phyloP scores from a whole-genome alignment of 75 land plant genomes.

The Sequoia sempervirens region DNA sequence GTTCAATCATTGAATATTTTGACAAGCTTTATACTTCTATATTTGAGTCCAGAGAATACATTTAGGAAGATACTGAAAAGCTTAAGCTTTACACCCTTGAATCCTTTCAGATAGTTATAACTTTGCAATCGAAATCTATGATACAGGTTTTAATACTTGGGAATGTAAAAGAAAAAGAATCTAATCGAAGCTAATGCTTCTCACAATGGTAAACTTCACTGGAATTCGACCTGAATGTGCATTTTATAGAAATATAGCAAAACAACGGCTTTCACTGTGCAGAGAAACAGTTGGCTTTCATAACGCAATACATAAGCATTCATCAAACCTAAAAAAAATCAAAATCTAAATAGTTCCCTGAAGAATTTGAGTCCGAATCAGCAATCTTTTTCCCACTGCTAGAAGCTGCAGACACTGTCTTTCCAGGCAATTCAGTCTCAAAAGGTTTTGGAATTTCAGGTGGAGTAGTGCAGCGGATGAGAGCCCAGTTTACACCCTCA shows the following conservation, averaged over 20 bases:
- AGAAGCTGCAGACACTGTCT: slow-evolving; percentile 13
- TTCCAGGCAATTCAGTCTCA: slow-evolving; percentile 40
- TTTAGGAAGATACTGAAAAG: slow-evolving; percentile 8
- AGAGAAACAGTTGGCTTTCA: slow-evolving; percentile 1
- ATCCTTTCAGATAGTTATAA: not conserved
- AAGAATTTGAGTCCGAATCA: slow-evolving; percentile 19
- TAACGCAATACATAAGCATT: not conserved
- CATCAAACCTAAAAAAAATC: slow-evolving; percentile 11
- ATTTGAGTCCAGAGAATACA: slow-evolving; percentile 5
- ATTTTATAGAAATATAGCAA: not conserved
- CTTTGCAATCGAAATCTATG: slow-evolving; percentile 5
- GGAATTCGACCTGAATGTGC: not conserved
- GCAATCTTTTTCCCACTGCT: slow-evolving; percentile 48
- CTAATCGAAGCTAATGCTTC: slow-evolving; percentile 1
- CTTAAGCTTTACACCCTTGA: slow-evolving; percentile 2
- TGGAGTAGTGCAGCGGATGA: slow-evolving; percentile 87
- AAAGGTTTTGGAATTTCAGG: slow-evolving; percentile 88
- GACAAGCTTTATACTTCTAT: slow-evolving; percentile 9
- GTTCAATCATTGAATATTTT: slow-evolving; percentile 6
- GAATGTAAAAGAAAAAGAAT: slow-evolving; percentile 1
- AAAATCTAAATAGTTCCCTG: slow-evolving; percentile 13
- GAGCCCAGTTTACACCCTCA: slow-evolving; percentile 94
- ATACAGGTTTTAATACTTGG: slow-evolving; percentile 2
- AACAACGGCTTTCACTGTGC: slow-evolving; percentile 7
- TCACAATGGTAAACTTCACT: slow-evolving; percentile 3